A percentile compares a stretch with the other conserved stretches of the same genome.
These are phyloP conservation scores for Calonectria honghensis DNA, from an alignment of 2,329 filamentous ascomycete genomes.

Conservation along the genomic window DNA sequence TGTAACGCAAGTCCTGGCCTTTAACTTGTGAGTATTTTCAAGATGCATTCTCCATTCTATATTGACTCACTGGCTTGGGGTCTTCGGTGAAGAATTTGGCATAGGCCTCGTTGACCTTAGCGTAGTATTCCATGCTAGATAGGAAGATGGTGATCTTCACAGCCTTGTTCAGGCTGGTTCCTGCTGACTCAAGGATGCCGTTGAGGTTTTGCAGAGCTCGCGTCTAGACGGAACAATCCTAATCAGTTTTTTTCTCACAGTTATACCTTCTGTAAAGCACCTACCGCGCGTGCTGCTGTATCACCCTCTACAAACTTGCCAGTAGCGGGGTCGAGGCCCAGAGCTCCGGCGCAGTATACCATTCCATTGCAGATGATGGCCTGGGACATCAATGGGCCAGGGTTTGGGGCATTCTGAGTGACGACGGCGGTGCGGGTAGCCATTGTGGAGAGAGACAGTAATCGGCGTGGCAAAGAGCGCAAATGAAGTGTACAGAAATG, in stretches of 20 bases:
- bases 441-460: slow-evolving; percentile 11
- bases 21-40: background rate
- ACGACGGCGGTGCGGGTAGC: slow-evolving; percentile 42
- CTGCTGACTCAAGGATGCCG: slow-evolving; percentile 76
- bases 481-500: background rate
- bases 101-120: slow-evolving; percentile 74
- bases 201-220: slow-evolving; percentile 76
- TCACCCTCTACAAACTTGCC: slow-evolving; percentile 38
- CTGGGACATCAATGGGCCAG: slow-evolving; percentile 44
- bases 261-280: background rate
- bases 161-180: slow-evolving; percentile 75
- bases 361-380: slow-evolving; percentile 45
- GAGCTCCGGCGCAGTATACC: slow-evolving; percentile 41
- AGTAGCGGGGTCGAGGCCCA: slow-evolving; percentile 36
- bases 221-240: slow-evolving; percentile 55
- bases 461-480: background rate
- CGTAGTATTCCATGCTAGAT: slow-evolving; percentile 79
- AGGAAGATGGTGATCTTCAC: slow-evolving; percentile 82
- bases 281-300: slow-evolving; percentile 34
- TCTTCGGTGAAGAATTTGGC: slow-evolving; percentile 67
- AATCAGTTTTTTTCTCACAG: background rate
- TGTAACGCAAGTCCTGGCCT: slow-evolving; percentile 80
- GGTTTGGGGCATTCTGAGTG: slow-evolving; percentile 39
- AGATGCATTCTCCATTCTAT: too few species aligned
- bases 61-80: slow-evolving; percentile 66